A percentile compares a stretch with the other conserved stretches of the same genome.
Conservation (phyloP, 1,284 basidiomycete species). For the Leccinum subspadiceum region DNA sequence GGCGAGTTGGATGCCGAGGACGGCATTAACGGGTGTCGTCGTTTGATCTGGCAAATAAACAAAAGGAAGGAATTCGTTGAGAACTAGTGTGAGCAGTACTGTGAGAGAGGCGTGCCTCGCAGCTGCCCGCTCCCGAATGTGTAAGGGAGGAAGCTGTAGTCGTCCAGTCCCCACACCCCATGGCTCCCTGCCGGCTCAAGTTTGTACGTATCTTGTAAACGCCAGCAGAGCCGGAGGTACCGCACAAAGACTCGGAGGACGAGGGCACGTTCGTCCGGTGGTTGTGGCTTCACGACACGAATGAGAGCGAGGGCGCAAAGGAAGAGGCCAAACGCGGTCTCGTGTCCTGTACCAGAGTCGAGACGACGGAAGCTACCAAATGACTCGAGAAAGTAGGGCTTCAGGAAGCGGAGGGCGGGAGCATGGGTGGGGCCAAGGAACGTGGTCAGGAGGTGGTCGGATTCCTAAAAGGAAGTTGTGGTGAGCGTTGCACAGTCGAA, state of each 20-base stretch:
- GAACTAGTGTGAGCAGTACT: slow-evolving; percentile 9
- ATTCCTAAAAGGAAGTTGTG: slow-evolving; percentile 44
- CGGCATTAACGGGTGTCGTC: slow-evolving; percentile 55
- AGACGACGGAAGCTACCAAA: slow-evolving; percentile 92
- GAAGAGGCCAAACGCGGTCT: slow-evolving; percentile 84
- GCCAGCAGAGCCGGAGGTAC: slow-evolving; percentile 82
- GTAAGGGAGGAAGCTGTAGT: slow-evolving; percentile 90
- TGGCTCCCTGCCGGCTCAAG: slow-evolving; percentile 97
- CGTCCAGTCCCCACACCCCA: slow-evolving; percentile 98
- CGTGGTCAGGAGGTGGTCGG: slow-evolving; percentile 52
- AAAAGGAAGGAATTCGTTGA: slow-evolving; percentile 7
- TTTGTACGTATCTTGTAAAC: slow-evolving; percentile 84
- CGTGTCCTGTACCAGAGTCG: slow-evolving; percentile 97
- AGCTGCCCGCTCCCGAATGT: slow-evolving; percentile 92
- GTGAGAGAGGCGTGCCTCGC: slow-evolving; percentile 47
- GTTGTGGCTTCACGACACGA: slow-evolving; percentile 55
- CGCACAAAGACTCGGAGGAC: slow-evolving; percentile 69
- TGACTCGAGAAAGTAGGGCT: slow-evolving; percentile 77
- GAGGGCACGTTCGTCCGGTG: slow-evolving; percentile 57
- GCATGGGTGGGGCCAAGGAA: slow-evolving; percentile 50
- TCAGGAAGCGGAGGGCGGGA: slow-evolving; percentile 55
- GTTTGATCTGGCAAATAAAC: slow-evolving; percentile 47
- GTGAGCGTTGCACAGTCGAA: slow-evolving; percentile 7
- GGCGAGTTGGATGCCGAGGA: slow-evolving; percentile 53
- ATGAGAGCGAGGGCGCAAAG: slow-evolving; percentile 67